Percentiles rank a stretch among this genome's conserved stretches.
These are phyloP conservation scores for Microcos paniculata DNA, from an alignment of 345 rosid species.

Conservation along the genomic window DNA sequence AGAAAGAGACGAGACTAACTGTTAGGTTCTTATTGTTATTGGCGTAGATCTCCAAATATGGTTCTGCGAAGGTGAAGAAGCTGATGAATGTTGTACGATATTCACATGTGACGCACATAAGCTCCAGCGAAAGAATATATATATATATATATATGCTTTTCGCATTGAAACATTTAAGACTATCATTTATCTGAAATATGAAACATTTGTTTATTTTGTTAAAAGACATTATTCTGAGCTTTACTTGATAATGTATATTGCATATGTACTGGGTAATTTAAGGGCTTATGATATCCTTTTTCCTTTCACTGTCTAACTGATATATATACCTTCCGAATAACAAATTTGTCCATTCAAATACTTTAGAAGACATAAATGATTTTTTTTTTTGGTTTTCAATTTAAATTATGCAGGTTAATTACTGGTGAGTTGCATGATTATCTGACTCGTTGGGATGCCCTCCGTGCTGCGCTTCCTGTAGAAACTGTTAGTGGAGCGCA, in stretches of 20 bases:
- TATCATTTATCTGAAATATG: background rate
- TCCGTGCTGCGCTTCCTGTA: constrained; percentile 78
- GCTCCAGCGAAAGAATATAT: constrained; percentile 81
- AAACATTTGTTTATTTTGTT: background rate
- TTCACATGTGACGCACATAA: constrained; percentile 96
- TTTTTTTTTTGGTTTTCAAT: background rate
- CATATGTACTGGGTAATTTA: too few species aligned
- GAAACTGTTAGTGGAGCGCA: constrained; percentile 94
- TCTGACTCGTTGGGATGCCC: constrained; percentile 77
- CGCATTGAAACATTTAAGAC: background rate
- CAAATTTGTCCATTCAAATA: background rate
- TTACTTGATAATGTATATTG: too few species aligned
- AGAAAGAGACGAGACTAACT: background rate
- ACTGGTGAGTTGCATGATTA: constrained; percentile 75
- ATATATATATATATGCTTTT: too few species aligned
- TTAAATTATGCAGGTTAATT: constrained; percentile 49
- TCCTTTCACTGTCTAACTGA: background rate
- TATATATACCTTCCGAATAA: background rate
- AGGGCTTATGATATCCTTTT: too few species aligned
- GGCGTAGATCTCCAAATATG: constrained; percentile 63
- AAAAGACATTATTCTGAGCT: too few species aligned
- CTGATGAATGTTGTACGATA: constrained; percentile 88
- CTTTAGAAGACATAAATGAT: background rate
- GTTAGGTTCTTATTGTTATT: constrained; percentile 11
- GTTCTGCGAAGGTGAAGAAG: constrained; percentile 84